phyloP scores from a whole-genome alignment of 1,284 basidiomycete species.

The Cystobasidiaceae sp. region DNA sequence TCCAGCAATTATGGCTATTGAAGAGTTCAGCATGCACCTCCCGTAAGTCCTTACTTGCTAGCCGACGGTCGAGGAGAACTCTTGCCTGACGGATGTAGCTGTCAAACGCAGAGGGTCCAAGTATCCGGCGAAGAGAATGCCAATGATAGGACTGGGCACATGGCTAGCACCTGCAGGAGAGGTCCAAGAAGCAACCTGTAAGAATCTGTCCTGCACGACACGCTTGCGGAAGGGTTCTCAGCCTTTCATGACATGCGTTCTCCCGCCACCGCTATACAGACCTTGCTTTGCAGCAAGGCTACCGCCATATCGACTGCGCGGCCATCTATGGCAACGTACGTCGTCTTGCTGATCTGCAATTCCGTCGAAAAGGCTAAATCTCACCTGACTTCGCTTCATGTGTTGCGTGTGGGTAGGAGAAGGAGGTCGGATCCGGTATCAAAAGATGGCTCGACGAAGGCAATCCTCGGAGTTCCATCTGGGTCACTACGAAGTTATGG shows the following conservation, averaged over 20 bases:
- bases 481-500: conserved; percentile 42
- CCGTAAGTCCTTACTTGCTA: no score
- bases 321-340: background rate
- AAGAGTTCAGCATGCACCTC: no score
- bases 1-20: no score
- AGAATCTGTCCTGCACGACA: no score
- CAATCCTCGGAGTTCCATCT: background rate
- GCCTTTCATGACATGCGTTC: no score
- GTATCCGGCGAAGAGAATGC: background rate
- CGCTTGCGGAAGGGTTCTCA: no score
- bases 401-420: background rate
- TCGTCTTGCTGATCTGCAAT: background rate
- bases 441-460: background rate
- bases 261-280: background rate
- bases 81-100: no score
- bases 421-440: background rate
- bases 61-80: no score
- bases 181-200: background rate
- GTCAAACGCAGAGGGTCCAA: background rate
- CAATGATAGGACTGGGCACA: background rate
- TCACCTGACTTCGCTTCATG: background rate
- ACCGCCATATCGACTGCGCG: background rate
- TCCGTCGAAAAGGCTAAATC: background rate
- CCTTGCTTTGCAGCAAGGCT: background rate
- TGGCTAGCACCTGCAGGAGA: background rate